Percentiles rank a stretch among this genome's conserved stretches.
Conservation (phyloP, 768 basidiomycete species). For the Cystobasidiopsis lactophilus region DNA sequence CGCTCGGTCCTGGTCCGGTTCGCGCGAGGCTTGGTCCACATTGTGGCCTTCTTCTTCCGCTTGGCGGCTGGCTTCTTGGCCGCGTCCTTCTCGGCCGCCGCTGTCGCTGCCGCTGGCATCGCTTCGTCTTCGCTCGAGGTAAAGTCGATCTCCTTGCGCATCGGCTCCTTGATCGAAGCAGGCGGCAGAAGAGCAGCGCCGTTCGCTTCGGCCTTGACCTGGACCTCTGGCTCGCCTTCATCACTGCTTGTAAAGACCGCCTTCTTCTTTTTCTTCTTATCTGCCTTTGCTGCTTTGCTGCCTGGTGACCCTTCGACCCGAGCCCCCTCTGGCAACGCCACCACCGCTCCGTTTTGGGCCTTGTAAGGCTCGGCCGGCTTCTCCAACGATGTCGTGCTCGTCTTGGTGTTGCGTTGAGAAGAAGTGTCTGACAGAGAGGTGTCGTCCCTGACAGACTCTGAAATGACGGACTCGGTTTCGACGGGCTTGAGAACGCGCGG, state of each 20-base stretch:
- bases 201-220: too few relatives aligned
- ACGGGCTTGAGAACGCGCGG: too few relatives aligned
- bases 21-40: too few relatives aligned
- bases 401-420: background rate
- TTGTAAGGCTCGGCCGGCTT: background rate
- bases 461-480: background rate
- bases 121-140: too few relatives aligned
- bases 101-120: too few relatives aligned
- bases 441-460: background rate
- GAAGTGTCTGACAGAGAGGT: background rate
- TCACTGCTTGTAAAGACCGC: background rate
- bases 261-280: background rate
- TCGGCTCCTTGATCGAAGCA: background rate
- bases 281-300: background rate
- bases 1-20: too few relatives aligned
- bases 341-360: too few relatives aligned
- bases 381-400: conserved; percentile 1
- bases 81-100: too few relatives aligned
- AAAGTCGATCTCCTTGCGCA: too few relatives aligned
- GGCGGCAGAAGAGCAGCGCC: background rate
- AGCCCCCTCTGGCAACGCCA: too few relatives aligned
- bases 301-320: too few relatives aligned
- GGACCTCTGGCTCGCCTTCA: background rate
- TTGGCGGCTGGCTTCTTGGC: background rate
- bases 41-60: too few relatives aligned